Evolutionary conservation across 306 rosid species (phyloP).

Genomic region (Trifolium pratense): DNA sequence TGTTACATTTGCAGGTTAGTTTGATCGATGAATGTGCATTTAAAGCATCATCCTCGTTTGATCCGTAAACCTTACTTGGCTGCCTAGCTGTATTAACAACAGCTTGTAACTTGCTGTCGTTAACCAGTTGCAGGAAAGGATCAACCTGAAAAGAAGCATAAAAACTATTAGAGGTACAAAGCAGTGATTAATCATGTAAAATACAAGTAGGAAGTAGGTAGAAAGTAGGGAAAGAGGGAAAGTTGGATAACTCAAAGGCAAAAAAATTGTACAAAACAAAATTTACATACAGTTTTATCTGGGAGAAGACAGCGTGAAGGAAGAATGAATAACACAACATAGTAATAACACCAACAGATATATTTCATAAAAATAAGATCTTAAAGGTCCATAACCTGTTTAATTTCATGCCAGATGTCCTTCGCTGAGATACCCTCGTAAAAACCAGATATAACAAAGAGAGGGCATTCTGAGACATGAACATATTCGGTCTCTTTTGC

Average conservation of each 20-base stretch:
- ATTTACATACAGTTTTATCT: constrained; percentile 59
- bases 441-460: too few species aligned
- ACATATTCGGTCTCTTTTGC: too few species aligned
- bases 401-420: too few species aligned
- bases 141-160: constrained; percentile 61
- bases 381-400: too few species aligned
- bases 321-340: too few species aligned
- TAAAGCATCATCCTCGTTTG: constrained; percentile 66
- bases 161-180: constrained; percentile 22
- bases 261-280: constrained; percentile 31
- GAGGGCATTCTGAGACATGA: too few species aligned
- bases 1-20: constrained; percentile 63
- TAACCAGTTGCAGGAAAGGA: constrained; percentile 74
- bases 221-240: constrained; percentile 8
- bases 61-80: constrained; percentile 61
- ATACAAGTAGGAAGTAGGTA: constrained; percentile 16
- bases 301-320: too few species aligned
- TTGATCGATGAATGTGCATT: constrained; percentile 60
- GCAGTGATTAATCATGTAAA: constrained; percentile 9
- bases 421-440: too few species aligned
- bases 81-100: constrained; percentile 42
- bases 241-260: constrained; percentile 13
- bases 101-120: constrained; percentile 72
- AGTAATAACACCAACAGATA: too few species aligned
- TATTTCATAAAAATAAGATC: too few species aligned